Evolutionary conservation across 495 filamentous ascomycete species (phyloP), one percentile per base, ranked within the genome.

Genomic region (Glutinoglossum americanum): DNA sequence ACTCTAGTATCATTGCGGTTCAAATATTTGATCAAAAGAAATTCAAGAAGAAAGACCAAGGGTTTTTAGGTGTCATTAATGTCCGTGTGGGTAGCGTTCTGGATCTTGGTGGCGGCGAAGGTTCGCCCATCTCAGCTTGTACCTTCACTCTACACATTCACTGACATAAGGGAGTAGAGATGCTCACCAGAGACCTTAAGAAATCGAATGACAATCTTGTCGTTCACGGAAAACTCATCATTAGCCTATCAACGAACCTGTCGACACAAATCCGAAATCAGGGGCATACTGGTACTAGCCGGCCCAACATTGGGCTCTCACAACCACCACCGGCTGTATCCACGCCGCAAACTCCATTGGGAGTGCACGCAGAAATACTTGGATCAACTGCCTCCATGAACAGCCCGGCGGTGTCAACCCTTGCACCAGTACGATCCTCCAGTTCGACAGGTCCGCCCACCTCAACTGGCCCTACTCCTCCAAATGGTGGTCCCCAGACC

Each of bases 11-110:
- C 62, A 78, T 98, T 23, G 89, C 90, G 21, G 88, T 98, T 45
- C 92, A 98, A 68, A 94, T 98, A 51, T 98, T 98, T 65, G 92
- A 98, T 68, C 92, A 98, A 69, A 97, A 96, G 75, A 98, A 98
- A 70, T 98, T 97, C 74, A 98, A 98, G 74, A 98, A 98, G 78
- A 98, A 97, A 85, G 92, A 97, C 64, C 92, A 98, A 68, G 92
- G 92, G 1, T 98, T 98, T 64, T 78, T 98, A 23, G 92, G 92
- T 39, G 92, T 98, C 39, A 95, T 98, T 62, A 98, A 98, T 68
- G 83, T 97, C 59, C 84, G 88, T 55, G 83, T 97, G 57, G 93
- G 92, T 58, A 85, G 87, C 74, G 84, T 89, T 39, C 85, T 98
- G 55, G 92, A 96, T 67, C 69, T 98, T 57, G 78, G 84, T 61